Conservation (phyloP, 176 grass and related monocot genomes). For the Olyra latifolia region DNA sequence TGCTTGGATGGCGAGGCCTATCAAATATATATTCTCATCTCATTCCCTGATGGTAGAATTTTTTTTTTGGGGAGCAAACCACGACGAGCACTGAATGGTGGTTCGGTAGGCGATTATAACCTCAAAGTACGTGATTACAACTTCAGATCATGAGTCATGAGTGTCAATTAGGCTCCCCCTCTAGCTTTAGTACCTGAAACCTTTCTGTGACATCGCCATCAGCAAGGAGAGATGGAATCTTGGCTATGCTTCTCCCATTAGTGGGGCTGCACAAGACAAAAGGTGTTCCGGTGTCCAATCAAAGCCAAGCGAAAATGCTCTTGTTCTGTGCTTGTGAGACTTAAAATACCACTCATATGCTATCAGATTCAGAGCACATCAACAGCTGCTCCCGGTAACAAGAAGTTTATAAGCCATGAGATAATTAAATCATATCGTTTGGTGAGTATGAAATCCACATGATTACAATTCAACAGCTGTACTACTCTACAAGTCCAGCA, state of each 20-base stretch:
- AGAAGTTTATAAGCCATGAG: not conserved
- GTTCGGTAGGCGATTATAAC: not conserved
- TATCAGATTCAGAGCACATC: not conserved
- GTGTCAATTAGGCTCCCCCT: not conserved
- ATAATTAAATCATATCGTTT: not conserved
- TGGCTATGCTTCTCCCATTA: not conserved
- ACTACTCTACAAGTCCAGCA: too few relatives aligned
- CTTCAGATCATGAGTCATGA: not conserved
- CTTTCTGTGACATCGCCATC: conserved; percentile 22
- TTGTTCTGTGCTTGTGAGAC: not conserved
- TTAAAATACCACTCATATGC: not conserved
- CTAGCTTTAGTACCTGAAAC: not conserved
- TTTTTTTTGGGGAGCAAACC: not conserved
- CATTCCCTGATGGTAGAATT: not conserved
- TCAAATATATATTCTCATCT: conserved; percentile 34
- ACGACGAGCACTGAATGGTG: not conserved
- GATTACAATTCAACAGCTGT: not conserved
- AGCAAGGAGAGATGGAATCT: conserved; percentile 39
- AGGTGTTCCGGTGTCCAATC: conserved; percentile 24
- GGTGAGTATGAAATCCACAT: not conserved
- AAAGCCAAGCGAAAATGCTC: not conserved
- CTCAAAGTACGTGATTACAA: not conserved
- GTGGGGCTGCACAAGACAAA: conserved; percentile 37
- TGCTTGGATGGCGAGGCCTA: conserved; percentile 29
- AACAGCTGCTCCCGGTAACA: not conserved